Evolutionary conservation across 768 basidiomycete species (phyloP), one percentile per base, ranked within the genome.

Genomic region (Pseudohyphozyma bogoriensis): DNA sequence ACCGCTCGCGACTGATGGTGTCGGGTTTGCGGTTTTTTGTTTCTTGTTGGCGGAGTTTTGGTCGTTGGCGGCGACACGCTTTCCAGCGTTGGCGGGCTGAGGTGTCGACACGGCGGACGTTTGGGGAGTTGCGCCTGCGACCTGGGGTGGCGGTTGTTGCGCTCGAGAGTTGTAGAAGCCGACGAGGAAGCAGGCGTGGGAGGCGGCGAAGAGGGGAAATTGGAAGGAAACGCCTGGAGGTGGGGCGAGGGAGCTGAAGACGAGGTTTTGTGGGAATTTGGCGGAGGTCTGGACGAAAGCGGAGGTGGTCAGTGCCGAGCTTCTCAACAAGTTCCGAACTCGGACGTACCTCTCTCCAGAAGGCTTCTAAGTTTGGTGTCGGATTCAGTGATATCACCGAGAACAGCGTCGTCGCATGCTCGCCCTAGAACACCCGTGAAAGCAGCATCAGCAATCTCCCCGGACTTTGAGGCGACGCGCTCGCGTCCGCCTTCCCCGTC

Each of bases 121-220:
- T n/a, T 26, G 44, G 13, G n/a, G 32, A 35, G 55, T 12, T 24
- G 44, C 4, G 39, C 33, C 22, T 26, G 49, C 20, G 56, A 42
- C n/a, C 44, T 52, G 58, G 11, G 11, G 42, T 24, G 9, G 26
- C 33, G 49, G n/a, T n/a, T n/a, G n/a, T n/a, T n/a, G n/a, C n/a
- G n/a, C n/a, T n/a, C 49, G 36, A 42, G 44, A 33, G 58, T 62
- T 62, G 56, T 61, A 56, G 58, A 65, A 65, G 33, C 64, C 64
- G 57, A 59, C 49, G 56, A 65, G 55, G 57, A 65, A 65, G 28
- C 57, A 59, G 40, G 64, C 54, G 57, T 65, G 60, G 0, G 56
- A 11, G 5, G 64, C 59, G 4, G 53, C 11, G 22, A 49, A 15
- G 32, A 62, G 50, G 9, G 60, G 60, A 28, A 65, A 65, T 4